Evolutionary conservation across 1,139 yeast species (phyloP).

Genomic region (Suhomyces choctaworum): DNA sequence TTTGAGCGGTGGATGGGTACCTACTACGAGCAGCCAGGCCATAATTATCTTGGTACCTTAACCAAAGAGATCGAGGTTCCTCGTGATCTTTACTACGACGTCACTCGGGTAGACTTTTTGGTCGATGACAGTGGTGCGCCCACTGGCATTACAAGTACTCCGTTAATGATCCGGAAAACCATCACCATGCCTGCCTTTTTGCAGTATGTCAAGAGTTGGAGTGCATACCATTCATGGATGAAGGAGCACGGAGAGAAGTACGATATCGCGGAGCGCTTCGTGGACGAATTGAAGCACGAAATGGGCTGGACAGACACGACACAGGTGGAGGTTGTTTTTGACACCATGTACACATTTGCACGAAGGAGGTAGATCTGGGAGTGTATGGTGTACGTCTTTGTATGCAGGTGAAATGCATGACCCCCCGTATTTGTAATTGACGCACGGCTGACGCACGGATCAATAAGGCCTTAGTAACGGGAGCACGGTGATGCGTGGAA

Average conservation of each 20-base stretch:
- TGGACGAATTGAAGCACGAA: conserved; percentile 23
- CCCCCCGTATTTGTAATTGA: too few species aligned
- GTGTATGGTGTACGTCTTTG: too few species aligned
- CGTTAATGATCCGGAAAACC: conserved; percentile 23
- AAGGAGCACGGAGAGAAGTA: conserved; percentile 27
- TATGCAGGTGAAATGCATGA: too few species aligned
- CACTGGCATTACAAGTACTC: conserved; percentile 19
- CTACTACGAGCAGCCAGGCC: conserved; percentile 48
- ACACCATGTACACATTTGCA: conserved; percentile 42
- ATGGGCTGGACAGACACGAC: conserved; percentile 35
- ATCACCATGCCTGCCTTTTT: conserved; percentile 27
- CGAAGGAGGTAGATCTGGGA: conserved; percentile 21
- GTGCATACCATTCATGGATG: conserved; percentile 37
- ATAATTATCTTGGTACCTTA: conserved; percentile 31
- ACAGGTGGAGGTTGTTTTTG: conserved; percentile 37
- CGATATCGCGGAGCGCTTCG: conserved; percentile 24
- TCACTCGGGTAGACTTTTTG: conserved; percentile 27
- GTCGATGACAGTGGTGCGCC: conserved; percentile 22
- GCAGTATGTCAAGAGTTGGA: conserved; percentile 39
- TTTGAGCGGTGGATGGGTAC: conserved; percentile 45
- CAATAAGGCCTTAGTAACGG: too few species aligned
- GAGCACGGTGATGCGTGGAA: too few species aligned
- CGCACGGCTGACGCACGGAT: too few species aligned
- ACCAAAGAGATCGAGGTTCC: conserved; percentile 34
- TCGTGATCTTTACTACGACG: conserved; percentile 25